Conservation (phyloP, 2,329 filamentous ascomycete species). For the Cladosporium sp. region DNA sequence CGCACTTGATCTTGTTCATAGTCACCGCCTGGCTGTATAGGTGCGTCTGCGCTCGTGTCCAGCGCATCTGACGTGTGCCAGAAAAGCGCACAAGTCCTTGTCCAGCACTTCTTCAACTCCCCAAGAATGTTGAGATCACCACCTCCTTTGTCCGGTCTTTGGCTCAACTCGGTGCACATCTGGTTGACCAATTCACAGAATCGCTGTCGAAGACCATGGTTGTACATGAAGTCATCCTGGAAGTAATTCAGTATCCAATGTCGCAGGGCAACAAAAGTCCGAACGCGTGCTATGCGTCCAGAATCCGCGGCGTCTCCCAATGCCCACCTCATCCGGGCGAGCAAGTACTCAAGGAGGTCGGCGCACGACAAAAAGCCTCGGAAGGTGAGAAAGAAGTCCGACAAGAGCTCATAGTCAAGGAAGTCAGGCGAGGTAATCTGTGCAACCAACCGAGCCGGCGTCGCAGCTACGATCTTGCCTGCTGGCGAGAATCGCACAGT, state of each 20-base stretch:
- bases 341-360: slow-evolving; percentile 78
- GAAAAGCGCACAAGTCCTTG: slow-evolving; percentile 81
- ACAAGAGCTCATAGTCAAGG: slow-evolving; percentile 93
- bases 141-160: slow-evolving; percentile 53
- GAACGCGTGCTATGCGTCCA: slow-evolving; percentile 90
- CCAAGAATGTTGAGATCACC: slow-evolving; percentile 82
- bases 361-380: slow-evolving; percentile 77
- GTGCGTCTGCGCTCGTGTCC: slow-evolving; percentile 56
- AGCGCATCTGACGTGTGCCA: slow-evolving; percentile 75
- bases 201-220: slow-evolving; percentile 69
- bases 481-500: slow-evolving; percentile 79
- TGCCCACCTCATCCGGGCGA: slow-evolving; percentile 85
- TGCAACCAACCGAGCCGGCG: slow-evolving; percentile 84
- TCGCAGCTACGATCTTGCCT: slow-evolving; percentile 81
- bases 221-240: slow-evolving; percentile 83
- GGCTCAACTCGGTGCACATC: slow-evolving; percentile 54
- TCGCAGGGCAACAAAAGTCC: slow-evolving; percentile 89
- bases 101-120: slow-evolving; percentile 97
- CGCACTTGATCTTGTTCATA: slow-evolving; percentile 26
- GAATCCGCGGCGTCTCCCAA: slow-evolving; percentile 75
- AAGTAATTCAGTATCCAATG: slow-evolving; percentile 99
- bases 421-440: slow-evolving; percentile 96
- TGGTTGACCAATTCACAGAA: slow-evolving; percentile 81
- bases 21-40: slow-evolving; percentile 72
- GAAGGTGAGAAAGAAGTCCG: slow-evolving; percentile 96